Percentiles rank a stretch among this genome's conserved stretches.
These are phyloP conservation scores for Ambrosia trifida DNA, from an alignment of 129 eudicot genomes.

Conservation along the genomic window DNA sequence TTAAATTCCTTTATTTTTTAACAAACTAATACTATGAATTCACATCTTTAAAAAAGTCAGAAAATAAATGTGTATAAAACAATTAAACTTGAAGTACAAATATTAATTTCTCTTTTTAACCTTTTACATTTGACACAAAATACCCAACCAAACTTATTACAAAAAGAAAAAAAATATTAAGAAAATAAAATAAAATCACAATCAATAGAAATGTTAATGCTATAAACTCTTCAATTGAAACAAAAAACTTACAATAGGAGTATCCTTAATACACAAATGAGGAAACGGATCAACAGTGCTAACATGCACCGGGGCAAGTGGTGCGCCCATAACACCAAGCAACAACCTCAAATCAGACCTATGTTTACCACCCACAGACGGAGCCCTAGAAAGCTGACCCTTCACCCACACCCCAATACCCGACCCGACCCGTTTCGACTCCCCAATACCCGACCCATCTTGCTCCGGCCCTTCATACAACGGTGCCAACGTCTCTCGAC, in stretches of 20 bases:
- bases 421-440: conserved; percentile 73
- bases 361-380: neutral
- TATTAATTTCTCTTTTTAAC: too few species aligned
- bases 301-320: conserved; percentile 9
- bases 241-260: neutral
- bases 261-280: neutral
- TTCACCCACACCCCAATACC: conserved; percentile 68
- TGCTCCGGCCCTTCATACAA: conserved; percentile 85
- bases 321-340: conserved; percentile 10
- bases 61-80: too few species aligned
- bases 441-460: conserved; percentile 58
- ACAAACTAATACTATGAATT: too few species aligned
- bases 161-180: too few species aligned
- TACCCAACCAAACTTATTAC: too few species aligned
- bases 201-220: too few species aligned
- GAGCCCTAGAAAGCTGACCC: conserved; percentile 53
- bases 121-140: too few species aligned
- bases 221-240: neutral
- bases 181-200: too few species aligned
- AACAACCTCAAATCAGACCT: conserved; percentile 15
- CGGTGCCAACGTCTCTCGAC: conserved; percentile 62
- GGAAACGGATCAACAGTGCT: neutral
- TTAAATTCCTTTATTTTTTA: too few species aligned
- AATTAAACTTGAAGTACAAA: too few species aligned
- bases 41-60: too few species aligned